Conservation (phyloP, 305 asterid species). For the Fraxinus platypoda region DNA sequence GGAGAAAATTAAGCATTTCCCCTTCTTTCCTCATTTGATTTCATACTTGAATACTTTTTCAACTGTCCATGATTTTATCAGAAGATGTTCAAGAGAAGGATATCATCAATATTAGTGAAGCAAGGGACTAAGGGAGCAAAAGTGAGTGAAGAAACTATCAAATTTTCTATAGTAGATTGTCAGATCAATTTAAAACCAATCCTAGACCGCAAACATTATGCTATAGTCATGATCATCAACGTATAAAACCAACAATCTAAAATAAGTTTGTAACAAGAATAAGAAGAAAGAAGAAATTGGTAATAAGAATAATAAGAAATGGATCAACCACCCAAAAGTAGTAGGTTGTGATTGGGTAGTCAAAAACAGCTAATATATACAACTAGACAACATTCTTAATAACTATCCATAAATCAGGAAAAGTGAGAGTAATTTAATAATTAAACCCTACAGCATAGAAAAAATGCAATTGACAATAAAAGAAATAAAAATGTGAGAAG, state of each 20-base stretch:
- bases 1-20: neutral
- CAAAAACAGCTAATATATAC: neutral
- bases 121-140: neutral
- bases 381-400: neutral
- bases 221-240: neutral
- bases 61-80: neutral
- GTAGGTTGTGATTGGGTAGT: neutral
- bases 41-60: neutral
- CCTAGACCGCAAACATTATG: neutral
- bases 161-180: neutral
- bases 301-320: neutral
- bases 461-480: neutral
- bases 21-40: neutral
- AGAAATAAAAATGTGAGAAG: neutral
- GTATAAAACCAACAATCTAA: neutral
- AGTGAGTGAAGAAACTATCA: neutral
- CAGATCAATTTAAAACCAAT: neutral
- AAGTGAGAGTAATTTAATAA: neutral
- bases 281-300: neutral
- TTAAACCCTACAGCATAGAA: neutral
- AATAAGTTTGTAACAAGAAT: neutral
- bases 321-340: neutral
- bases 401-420: neutral
- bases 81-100: neutral
- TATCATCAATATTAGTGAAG: neutral